Evolutionary conservation across 768 basidiomycete genomes (phyloP), one percentile per base, ranked within the genome.

Genomic region (Ephemerocybe angulata): DNA sequence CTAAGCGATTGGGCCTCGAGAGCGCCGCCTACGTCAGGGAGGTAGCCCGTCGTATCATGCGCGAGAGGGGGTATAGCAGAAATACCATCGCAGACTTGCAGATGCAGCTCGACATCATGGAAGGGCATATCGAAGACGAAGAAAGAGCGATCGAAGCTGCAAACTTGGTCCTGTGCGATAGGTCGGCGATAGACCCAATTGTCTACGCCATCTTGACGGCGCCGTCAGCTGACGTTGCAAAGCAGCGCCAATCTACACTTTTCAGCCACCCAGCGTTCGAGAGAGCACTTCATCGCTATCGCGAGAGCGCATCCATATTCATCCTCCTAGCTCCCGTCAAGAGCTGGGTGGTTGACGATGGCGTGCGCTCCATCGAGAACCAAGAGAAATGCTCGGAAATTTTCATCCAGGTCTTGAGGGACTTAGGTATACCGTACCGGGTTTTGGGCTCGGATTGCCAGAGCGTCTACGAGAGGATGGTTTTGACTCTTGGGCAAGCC

Each of bases 51-150:
- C 64, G 69, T 24, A 76, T 87, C 37, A 85, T 88, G 78, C 68
- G 63, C 50, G 61, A 60, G 7, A 71, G 73, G 19, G 83, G 83
- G 0, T 86, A 80, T 60, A 81, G 79, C 19, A 72, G 84, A 31
- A 62, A 73, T 22, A 74, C 84, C 51, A 73, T 81, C 21, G 72
- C 69, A 11, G 73, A 66, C 43, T 63, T 83, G 33, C 73, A 80
- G 54, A 87, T 88, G 86, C 86, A 87, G 65, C 58, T 67, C 38
- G 81, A 80, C 6, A 87, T 88, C 49, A 76, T 86, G 79, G 55
- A 73, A 5, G 81, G 78, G 1, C 84, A 88, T 54, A 56, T 84
- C 55, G 59, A 68, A 28, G 71, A 66, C 48, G 84, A 87, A 67
- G 62, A 59, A 59, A 56, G 22, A 61, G 64, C 49, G 61, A 62